Percentiles rank a stretch among this genome's conserved stretches.
phyloP scores from a whole-genome alignment of 2,329 filamentous ascomycete genomes.

The Colletotrichum sidae region DNA sequence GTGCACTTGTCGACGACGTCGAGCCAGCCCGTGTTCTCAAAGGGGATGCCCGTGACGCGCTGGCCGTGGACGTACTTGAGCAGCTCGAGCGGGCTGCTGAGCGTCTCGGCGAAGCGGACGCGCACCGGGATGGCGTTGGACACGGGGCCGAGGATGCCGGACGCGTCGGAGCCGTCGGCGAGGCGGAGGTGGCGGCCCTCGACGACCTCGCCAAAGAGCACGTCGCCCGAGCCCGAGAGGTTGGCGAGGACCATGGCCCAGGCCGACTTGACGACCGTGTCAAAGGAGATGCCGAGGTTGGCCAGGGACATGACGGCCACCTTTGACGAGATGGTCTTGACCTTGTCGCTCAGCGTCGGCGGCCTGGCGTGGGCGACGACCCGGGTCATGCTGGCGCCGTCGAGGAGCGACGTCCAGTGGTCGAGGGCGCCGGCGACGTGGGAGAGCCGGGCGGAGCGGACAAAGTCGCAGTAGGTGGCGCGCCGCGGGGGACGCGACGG shows the following conservation, averaged over 20 bases:
- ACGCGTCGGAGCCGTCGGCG: conserved; percentile 65
- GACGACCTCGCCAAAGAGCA: conserved; percentile 67
- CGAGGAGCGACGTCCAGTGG: conserved; percentile 59
- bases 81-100: conserved; percentile 60
- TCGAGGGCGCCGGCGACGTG: conserved; percentile 52
- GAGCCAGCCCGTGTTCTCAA: conserved; percentile 63
- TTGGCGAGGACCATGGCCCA: conserved; percentile 68
- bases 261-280: conserved; percentile 66
- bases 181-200: conserved; percentile 59
- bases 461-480: conserved; percentile 61
- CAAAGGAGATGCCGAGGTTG: conserved; percentile 59
- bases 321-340: conserved; percentile 53
- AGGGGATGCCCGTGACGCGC: conserved; percentile 57
- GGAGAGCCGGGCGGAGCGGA: conserved; percentile 52
- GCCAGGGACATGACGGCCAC: conserved; percentile 54
- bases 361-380: conserved; percentile 57
- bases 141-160: conserved; percentile 59
- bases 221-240: conserved; percentile 60
- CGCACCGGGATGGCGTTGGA: conserved; percentile 62
- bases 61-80: conserved; percentile 62
- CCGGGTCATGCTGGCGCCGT: conserved; percentile 59
- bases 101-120: conserved; percentile 56
- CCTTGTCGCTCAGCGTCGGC: conserved; percentile 50
- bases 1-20: conserved; percentile 67
- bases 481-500: conserved; percentile 46